phyloP scores from a whole-genome alignment of 1,139 yeast species.

The Scheffersomyces stambukii region DNA sequence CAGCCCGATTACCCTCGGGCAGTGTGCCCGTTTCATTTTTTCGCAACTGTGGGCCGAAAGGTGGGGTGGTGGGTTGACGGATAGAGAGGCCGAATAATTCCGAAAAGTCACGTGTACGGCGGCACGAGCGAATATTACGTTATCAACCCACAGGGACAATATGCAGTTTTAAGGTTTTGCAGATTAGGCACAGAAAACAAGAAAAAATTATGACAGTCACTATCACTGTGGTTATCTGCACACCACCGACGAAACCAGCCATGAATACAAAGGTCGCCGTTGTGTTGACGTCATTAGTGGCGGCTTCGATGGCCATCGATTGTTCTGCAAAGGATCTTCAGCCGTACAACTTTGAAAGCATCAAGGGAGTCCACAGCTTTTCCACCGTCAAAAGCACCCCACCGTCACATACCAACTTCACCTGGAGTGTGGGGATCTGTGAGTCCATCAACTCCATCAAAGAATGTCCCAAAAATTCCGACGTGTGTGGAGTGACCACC shows the following conservation, averaged over 20 bases:
- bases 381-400: conserved; percentile 56
- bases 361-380: conserved; percentile 47
- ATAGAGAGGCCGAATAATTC: too few species aligned
- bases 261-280: too few species aligned
- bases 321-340: conserved; percentile 41
- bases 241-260: neutral
- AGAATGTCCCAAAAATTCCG: conserved; percentile 65
- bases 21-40: too few species aligned
- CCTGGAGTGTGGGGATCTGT: conserved; percentile 75
- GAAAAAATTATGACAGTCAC: neutral
- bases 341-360: conserved; percentile 38
- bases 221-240: neutral
- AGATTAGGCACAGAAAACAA: neutral
- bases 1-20: too few species aligned
- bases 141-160: conserved; percentile 1
- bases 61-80: too few species aligned
- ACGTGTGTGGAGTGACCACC: conserved; percentile 63
- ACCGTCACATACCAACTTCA: conserved; percentile 60
- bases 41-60: too few species aligned
- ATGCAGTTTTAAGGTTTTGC: conserved; percentile 1
- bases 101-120: neutral
- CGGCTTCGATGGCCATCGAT: conserved; percentile 28
- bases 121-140: conserved; percentile 2
- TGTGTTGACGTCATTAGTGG: conserved; percentile 4
- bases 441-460: conserved; percentile 39